A percentile compares a stretch with the other conserved stretches of the same genome.
Evolutionary conservation across 225 moss, liverwort and hornwort genomes (phyloP).

Genomic region (Ulota crispa): DNA sequence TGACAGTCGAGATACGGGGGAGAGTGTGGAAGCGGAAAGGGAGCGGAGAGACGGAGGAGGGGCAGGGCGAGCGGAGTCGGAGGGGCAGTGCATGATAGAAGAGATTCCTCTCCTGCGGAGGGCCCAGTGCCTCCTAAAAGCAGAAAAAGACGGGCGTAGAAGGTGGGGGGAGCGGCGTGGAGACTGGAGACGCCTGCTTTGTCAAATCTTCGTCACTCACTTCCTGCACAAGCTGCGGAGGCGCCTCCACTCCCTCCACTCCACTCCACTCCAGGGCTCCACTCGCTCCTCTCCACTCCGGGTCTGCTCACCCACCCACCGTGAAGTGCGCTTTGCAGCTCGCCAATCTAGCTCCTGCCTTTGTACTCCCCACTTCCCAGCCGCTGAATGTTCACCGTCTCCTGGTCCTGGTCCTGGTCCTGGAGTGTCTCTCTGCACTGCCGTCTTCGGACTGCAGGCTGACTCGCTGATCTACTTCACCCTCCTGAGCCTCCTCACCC

Average conservation of each 20-base stretch:
- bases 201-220: constrained; percentile 14
- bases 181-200: constrained; percentile 1
- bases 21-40: neutral
- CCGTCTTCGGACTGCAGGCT: neutral
- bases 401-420: neutral
- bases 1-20: neutral
- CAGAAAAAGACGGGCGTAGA: constrained; percentile 27
- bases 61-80: neutral
- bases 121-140: neutral
- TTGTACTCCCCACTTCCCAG: neutral
- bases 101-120: neutral
- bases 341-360: neutral
- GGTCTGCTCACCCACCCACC: neutral
- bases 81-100: constrained; percentile 22
- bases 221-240: constrained; percentile 11
- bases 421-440: neutral
- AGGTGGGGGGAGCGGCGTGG: constrained; percentile 24
- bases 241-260: neutral
- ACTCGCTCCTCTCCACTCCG: no score
- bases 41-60: neutral
- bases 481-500: no score
- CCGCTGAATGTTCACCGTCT: neutral
- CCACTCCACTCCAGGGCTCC: no score
- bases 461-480: neutral
- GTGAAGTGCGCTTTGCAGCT: neutral